Evolutionary conservation across 2,329 filamentous ascomycete genomes (phyloP).

Genomic region (Penicillium sp.): DNA sequence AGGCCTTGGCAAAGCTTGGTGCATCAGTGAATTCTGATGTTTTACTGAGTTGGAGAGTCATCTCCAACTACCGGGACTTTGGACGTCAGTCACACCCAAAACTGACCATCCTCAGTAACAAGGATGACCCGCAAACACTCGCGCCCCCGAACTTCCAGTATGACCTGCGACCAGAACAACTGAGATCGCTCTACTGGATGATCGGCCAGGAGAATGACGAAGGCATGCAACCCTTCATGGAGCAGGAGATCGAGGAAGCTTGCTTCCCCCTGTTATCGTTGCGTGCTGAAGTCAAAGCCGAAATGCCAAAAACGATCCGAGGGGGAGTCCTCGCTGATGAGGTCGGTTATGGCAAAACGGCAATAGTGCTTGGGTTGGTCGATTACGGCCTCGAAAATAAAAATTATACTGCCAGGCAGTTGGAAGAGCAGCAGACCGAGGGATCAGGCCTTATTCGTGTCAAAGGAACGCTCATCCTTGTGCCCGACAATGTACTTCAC

Average conservation of each 20-base stretch:
- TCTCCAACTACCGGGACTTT: not conserved
- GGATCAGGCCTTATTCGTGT: conserved; percentile 36
- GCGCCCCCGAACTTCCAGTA: conserved; percentile 36
- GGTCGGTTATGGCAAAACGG: conserved; percentile 63
- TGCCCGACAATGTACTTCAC: conserved; percentile 49
- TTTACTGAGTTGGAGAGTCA: conserved; percentile 1
- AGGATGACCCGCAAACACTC: conserved; percentile 24
- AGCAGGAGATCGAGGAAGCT: conserved; percentile 55
- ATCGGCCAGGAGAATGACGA: conserved; percentile 45
- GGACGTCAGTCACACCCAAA: not conserved
- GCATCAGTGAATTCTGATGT: not conserved
- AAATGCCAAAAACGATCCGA: conserved; percentile 36
- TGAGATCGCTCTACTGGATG: conserved; percentile 57
- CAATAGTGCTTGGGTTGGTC: conserved; percentile 54
- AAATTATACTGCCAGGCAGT: too few species aligned
- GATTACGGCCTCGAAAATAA: conserved; percentile 37
- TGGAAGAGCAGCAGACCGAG: conserved; percentile 16
- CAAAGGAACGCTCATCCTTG: conserved; percentile 56
- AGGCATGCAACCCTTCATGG: conserved; percentile 37
- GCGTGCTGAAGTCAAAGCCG: conserved; percentile 50
- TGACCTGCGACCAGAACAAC: conserved; percentile 49
- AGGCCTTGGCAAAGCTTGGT: conserved; percentile 28
- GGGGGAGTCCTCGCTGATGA: conserved; percentile 60
- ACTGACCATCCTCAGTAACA: conserved; percentile 39
- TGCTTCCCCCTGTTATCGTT: conserved; percentile 48